Percentiles rank a stretch among this genome's conserved stretches.
Evolutionary conservation across 1,284 basidiomycete genomes (phyloP).

Genomic region (Ceratobasidium sp.): DNA sequence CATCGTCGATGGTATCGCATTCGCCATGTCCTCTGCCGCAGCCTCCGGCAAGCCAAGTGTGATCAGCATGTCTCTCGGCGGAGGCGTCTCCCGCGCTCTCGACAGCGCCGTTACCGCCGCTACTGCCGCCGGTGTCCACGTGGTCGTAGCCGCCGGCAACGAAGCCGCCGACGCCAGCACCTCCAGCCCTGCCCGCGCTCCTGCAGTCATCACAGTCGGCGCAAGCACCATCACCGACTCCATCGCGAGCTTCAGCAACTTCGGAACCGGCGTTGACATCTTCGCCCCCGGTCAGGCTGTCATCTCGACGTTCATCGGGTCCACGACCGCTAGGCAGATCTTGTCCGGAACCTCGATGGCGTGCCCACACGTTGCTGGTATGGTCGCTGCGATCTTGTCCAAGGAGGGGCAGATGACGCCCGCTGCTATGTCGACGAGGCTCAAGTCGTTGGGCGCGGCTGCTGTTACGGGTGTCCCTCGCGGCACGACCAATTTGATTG

Average conservation of each 20-base stretch:
- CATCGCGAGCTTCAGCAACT: conserved; percentile 46
- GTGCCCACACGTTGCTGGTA: conserved; percentile 48
- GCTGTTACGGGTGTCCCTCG: conserved; percentile 33
- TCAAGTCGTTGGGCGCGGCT: conserved; percentile 42
- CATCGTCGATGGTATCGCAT: conserved; percentile 49
- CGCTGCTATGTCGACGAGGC: conserved; percentile 34
- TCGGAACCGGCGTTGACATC: conserved; percentile 58
- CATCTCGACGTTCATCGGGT: conserved; percentile 47
- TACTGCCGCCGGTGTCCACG: conserved; percentile 45
- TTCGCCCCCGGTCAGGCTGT: conserved; percentile 58
- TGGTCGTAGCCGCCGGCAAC: conserved; percentile 50
- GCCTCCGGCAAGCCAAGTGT: conserved; percentile 48
- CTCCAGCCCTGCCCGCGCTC: conserved; percentile 56
- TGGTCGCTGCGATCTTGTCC: conserved; percentile 46
- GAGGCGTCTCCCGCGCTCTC: conserved; percentile 45
- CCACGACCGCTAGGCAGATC: conserved; percentile 37
- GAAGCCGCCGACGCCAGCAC: conserved; percentile 57
- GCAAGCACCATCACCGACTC: conserved; percentile 57
- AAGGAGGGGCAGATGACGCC: conserved; percentile 46
- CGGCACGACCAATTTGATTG: conserved; percentile 48
- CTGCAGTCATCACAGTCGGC: conserved; percentile 57
- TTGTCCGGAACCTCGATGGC: conserved; percentile 50
- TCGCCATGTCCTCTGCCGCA: conserved; percentile 43
- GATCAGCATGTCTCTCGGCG: conserved; percentile 50
- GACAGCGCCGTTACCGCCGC: conserved; percentile 48